Percentiles rank a stretch among this genome's conserved stretches.
Conservation (phyloP, 2,329 filamentous ascomycete genomes). For the Penicillium oxalicum region DNA sequence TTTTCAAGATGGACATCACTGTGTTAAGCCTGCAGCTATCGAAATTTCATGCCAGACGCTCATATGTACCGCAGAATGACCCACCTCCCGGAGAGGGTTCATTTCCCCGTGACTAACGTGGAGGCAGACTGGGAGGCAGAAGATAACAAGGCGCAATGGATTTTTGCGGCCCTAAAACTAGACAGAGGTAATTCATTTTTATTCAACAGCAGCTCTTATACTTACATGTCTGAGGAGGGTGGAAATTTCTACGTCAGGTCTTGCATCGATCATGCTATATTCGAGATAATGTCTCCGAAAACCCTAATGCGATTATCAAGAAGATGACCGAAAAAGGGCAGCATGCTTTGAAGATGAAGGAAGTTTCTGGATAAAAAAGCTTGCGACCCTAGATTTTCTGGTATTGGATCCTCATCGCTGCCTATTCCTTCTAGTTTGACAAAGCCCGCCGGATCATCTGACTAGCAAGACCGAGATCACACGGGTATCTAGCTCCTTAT, state of each 20-base stretch:
- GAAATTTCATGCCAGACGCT: no score
- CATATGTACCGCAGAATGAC: no score
- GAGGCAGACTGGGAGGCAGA: no score
- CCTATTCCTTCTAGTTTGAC: background rate
- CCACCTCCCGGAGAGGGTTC: no score
- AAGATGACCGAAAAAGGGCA: background rate
- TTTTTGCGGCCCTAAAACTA: no score
- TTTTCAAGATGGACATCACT: no score
- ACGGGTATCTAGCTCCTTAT: background rate
- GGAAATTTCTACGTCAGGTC: background rate
- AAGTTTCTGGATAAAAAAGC: background rate
- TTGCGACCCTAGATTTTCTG: no score
- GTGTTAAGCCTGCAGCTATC: no score
- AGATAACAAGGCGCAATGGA: no score
- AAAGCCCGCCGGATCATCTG: background rate
- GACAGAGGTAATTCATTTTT: no score
- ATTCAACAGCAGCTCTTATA: no score
- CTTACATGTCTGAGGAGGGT: background rate
- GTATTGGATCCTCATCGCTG: background rate
- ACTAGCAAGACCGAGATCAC: background rate
- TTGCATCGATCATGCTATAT: background rate
- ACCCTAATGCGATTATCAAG: background rate
- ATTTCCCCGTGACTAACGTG: no score
- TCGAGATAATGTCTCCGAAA: background rate
- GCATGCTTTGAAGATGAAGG: background rate